These are phyloP conservation scores for Carpinus fangiana DNA, from an alignment of 306 rosid species.

Conservation along the genomic window DNA sequence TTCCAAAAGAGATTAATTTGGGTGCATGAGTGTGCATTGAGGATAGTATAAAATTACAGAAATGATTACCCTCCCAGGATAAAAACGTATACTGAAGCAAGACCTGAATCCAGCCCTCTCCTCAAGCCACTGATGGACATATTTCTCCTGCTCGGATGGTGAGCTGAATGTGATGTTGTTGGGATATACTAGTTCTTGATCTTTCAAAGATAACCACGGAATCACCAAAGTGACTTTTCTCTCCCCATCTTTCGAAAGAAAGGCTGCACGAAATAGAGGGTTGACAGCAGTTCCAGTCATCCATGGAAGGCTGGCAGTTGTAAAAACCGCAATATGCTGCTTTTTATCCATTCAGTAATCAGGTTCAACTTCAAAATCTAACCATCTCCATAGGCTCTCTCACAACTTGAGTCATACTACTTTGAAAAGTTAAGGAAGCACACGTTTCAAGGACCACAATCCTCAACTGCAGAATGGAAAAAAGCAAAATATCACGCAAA, in stretches of 20 bases:
- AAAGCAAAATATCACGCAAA: background rate
- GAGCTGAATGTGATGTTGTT: slow-evolving; percentile 61
- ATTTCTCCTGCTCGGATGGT: slow-evolving; percentile 68
- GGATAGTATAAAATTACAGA: slow-evolving; percentile 23
- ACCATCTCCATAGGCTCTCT: slow-evolving; percentile 18
- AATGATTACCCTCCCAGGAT: slow-evolving; percentile 71
- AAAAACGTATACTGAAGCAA: slow-evolving; percentile 59
- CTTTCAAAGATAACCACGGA: slow-evolving; percentile 87
- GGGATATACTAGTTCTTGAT: slow-evolving; percentile 79
- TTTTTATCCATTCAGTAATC: slow-evolving; percentile 59
- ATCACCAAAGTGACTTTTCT: slow-evolving; percentile 72
- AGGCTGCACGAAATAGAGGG: slow-evolving; percentile 92
- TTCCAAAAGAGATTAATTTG: slow-evolving; percentile 1
- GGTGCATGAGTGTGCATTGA: background rate
- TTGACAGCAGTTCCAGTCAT: slow-evolving; percentile 96
- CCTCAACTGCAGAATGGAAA: slow-evolving; percentile 12
- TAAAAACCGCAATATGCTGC: slow-evolving; percentile 79
- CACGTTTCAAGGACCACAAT: slow-evolving; percentile 15
- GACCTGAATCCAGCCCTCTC: slow-evolving; percentile 70
- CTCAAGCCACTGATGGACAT: slow-evolving; percentile 76
- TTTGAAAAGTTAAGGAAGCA: slow-evolving; percentile 21
- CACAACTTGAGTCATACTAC: background rate
- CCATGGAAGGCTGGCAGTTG: slow-evolving; percentile 99
- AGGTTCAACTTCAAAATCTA: slow-evolving; percentile 24
- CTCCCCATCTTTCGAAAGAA: slow-evolving; percentile 65